Base-by-base conservation (phyloP, 768 basidiomycete genomes). In the Tulasnella sp. region DNA sequence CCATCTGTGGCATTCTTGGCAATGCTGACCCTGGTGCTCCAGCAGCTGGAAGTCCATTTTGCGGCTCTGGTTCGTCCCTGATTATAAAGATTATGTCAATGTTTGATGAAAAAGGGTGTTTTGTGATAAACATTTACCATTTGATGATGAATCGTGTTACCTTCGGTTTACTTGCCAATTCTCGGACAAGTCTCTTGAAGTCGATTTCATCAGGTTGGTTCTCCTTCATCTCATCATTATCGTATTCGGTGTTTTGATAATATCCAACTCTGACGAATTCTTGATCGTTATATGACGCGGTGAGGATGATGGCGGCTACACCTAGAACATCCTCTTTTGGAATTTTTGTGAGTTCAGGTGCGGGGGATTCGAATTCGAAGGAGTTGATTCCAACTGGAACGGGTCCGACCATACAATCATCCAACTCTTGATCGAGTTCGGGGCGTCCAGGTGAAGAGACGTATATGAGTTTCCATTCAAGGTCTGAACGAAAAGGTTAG, bases 261-360 rank as follows among this genome's bases (percentile, higher is more conserved):
- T 99, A 98, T 5, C 95, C 95, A 24, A 99, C 92, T 40, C 93
- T 80, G n/a, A 99, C 93, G 61, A 99, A 99, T 64, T 98, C 95
- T 61, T 95, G 92, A 45, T 96, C 93, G 33, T 51, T 79, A 67
- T 98, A 99, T 9, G 86, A 87, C 5, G 90, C 95, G 0, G 92
- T 98, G 45, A 99, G 76, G 60, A 99, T 96, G 62, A 98, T 81
- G 5, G 93, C 95, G 2, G 93, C 88, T 15, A 99, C 92, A 40
- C 95, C 95, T 10, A 99, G 74, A 28, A 93, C 87, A 62, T 98
- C 93, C 55, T 87, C 81, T 28, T 76, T 22, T 2, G 91, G 92
- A 58, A 98, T 91, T 59, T 79, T 82, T 27, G 77, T 69, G 8
- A 89, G 85, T 50, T 83, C 75, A 0, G 93, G 93, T 0, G 93